Evolutionary conservation across 192 early-diverging fungal genomes (phyloP), one percentile per base, ranked within the genome.

Genomic region (Phlyctochytrium bullatum): DNA sequence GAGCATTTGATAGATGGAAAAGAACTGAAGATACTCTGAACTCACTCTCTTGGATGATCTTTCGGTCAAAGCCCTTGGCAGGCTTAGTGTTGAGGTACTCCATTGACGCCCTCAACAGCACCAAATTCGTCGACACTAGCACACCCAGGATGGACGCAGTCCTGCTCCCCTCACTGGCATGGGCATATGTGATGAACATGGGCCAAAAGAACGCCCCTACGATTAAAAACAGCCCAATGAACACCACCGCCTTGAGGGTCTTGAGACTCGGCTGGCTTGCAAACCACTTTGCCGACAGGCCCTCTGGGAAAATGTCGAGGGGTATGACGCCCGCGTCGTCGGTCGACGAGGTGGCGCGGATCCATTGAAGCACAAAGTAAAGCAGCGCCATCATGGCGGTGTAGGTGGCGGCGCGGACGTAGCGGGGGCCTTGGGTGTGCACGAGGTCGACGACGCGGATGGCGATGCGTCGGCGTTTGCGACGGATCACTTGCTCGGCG

Each of bases 131-230:
- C 24, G 24, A 17, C 12, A 24, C 23, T 14, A 65, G 14, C 1
- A 52, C 17, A 12, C 63, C 63, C 24, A 65, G 27, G 16, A 52
- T 31, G 50, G 63, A 35, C 17, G 40, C 63, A 65, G 52, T 10
- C 17, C 63, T 25, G 27, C 40, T 54, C 52, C 63, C 63, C 12
- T 52, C 40, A 31, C 17, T 31, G 10, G 36, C 50, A 34, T 65
- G 63, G 14, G 63, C 63, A 47, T 65, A 65, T 25, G n/a, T 54
- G 40, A 52, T 30, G 29, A 52, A 47, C 6, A 65, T 52, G 25
- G 63, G 63, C 63, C 63, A 65, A 30, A 65, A 65, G 23, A 65
- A 14, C 6, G 52, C 17, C 14, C 63, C 63, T 10, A 52, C 34
- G n/a, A 29, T 20, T 1, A 65, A 10, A 40, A 65, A 57, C 14